Evolutionary conservation across 2,329 filamentous ascomycete species (phyloP), one percentile per base, ranked within the genome.

Genomic region (Aspergillus sp.): DNA sequence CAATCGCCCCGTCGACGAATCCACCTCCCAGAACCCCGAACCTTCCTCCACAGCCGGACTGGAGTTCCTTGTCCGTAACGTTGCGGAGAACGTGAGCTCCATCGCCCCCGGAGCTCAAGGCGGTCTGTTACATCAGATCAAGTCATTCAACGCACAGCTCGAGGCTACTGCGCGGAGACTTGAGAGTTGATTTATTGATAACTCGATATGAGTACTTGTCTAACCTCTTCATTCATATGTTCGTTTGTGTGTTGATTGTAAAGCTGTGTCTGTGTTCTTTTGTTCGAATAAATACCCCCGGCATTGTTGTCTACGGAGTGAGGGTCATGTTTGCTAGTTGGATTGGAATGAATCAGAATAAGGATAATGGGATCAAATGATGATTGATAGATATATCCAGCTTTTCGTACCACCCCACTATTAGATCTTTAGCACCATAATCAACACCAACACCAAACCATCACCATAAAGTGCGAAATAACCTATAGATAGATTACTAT

Each of bases 11-110:
- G 50, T 61, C 32, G 56, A 45, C 47, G 47, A 50, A 50, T 32
- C 47, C 28, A 32, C n/a, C n/a, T 50, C 66, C 6, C 54, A 66
- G 8, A 61, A 32, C 58, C 64, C 55, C 13, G 51, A 63, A 25
- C 36, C 59, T 1, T 57, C 69, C 47, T 68, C 71, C 21, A 67
- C 74, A 36, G 70, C 69, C 2, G 76, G 77, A 12, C 67, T 80
- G 7, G 79, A 81, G 58, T 79, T 78, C 59, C 70, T 77, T 56
- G 71, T 81, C 39, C 78, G 78, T 50, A 76, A 67, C 15, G 72
- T 80, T 13, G 76, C 76, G 19, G 71, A 75, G 49, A 70, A 75
- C 41, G 77, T 80, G 28, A 80, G 79, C 65, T 74, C 72, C 39
- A 66, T 63, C 1, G 76, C 73, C 8, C 73, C 74, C 21, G 74